Evolutionary conservation across 2,329 filamentous ascomycete genomes (phyloP).

Genomic region (Xylariaceae sp.): DNA sequence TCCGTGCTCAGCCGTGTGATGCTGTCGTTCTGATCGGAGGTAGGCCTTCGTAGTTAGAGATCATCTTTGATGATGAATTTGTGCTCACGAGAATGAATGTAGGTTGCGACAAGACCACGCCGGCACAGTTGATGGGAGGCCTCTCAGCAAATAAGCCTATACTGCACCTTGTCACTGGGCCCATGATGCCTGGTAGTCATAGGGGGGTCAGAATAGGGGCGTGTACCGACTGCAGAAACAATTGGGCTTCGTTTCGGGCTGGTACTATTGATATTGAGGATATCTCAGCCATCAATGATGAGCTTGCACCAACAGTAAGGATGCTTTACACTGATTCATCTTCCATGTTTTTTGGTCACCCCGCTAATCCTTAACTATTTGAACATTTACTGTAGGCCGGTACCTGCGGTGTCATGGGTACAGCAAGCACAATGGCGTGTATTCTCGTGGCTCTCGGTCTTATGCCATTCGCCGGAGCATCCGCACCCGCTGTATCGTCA

Average conservation of each 20-base stretch:
- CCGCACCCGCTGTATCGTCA: constrained; percentile 73
- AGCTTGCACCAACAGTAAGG: constrained; percentile 64
- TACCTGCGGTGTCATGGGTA: constrained; percentile 89
- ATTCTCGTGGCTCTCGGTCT: constrained; percentile 80
- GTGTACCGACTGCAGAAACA: constrained; percentile 71
- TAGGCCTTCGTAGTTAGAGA: constrained; percentile 26
- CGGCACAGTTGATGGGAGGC: constrained; percentile 71
- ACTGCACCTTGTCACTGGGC: constrained; percentile 64
- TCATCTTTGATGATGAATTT: no score
- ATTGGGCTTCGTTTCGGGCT: constrained; percentile 67
- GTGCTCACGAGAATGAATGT: no score
- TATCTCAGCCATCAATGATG: constrained; percentile 66
- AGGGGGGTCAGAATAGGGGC: constrained; percentile 63
- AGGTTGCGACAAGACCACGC: constrained; percentile 73
- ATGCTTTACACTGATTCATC: no score
- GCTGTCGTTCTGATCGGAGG: constrained; percentile 65
- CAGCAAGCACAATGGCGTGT: constrained; percentile 85
- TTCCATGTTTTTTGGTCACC: neutral
- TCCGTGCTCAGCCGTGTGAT: constrained; percentile 66
- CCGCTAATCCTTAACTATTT: constrained; percentile 1
- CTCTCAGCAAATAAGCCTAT: constrained; percentile 72
- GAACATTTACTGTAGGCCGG: constrained; percentile 47
- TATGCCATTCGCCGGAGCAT: constrained; percentile 71
- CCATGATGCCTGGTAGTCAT: constrained; percentile 71
- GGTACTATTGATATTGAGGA: constrained; percentile 68